phyloP scores from a whole-genome alignment of 371 early-diverging fungal genomes.

The Mucor indicus region DNA sequence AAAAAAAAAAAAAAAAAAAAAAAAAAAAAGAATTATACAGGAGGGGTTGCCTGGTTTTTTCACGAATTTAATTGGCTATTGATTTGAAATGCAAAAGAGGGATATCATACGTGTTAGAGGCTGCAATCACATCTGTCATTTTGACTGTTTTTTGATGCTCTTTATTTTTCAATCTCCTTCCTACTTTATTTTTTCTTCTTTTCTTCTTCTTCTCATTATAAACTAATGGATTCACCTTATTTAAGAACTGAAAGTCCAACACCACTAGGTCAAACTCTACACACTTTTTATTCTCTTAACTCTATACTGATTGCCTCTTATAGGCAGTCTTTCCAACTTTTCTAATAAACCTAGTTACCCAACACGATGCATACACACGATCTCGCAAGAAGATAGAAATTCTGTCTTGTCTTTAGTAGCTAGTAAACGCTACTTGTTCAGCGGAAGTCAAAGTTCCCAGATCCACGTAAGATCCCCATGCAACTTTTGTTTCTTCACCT shows the following conservation, averaged over 20 bases:
- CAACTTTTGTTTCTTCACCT: too few relatives aligned
- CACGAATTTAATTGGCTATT: too few relatives aligned
- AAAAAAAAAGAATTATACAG: not conserved
- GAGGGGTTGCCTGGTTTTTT: too few relatives aligned
- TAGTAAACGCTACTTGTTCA: constrained; percentile 59
- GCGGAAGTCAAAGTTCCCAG: constrained; percentile 69
- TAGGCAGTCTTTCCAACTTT: constrained; percentile 21
- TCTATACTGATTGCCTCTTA: not conserved
- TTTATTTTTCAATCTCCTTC: too few relatives aligned
- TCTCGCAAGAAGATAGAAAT: constrained; percentile 58
- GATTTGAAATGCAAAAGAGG: too few relatives aligned
- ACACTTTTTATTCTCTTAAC: too few relatives aligned
- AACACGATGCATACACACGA: constrained; percentile 54
- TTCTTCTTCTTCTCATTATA: not conserved
- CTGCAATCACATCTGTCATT: too few relatives aligned
- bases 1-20: not conserved
- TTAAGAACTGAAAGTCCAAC: constrained; percentile 18
- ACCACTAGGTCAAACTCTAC: constrained; percentile 10
- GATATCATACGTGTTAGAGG: too few relatives aligned
- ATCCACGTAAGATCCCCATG: constrained; percentile 50
- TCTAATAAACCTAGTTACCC: constrained; percentile 15
- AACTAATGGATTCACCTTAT: constrained; percentile 17
- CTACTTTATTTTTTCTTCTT: too few relatives aligned
- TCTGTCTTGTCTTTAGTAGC: constrained; percentile 74
- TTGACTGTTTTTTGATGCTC: too few relatives aligned